A percentile compares a stretch with the other conserved stretches of the same genome.
Conservation (phyloP, 2,329 filamentous ascomycete genomes). For the Aspergillus fumigatus region DNA sequence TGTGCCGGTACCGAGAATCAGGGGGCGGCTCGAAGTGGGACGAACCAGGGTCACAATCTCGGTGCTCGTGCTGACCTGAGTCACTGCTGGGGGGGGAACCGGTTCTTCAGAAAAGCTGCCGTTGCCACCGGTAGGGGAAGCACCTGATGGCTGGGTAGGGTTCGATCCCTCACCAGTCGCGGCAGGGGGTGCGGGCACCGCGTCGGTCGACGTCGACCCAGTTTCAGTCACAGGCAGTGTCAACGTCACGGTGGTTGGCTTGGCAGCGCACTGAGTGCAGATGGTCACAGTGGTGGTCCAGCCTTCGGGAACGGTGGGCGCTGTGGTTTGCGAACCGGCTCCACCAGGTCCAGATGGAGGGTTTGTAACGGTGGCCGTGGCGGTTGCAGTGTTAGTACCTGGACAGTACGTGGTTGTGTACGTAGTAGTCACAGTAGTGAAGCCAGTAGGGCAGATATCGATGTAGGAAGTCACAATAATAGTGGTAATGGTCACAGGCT, state of each 20-base stretch:
- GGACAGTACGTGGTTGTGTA: conserved; percentile 37
- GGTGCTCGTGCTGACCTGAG: background rate
- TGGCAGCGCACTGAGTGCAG: conserved; percentile 36
- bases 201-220: conserved; percentile 5
- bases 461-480: conserved; percentile 39
- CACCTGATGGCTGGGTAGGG: background rate
- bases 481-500: conserved; percentile 29
- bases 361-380: conserved; percentile 22
- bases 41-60: background rate
- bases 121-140: background rate
- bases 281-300: conserved; percentile 40
- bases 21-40: conserved; percentile 5
- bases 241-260: conserved; percentile 36
- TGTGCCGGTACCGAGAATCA: conserved; percentile 2
- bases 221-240: conserved; percentile 21
- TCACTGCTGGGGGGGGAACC: background rate
- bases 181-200: conserved; percentile 2
- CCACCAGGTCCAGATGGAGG: conserved; percentile 14
- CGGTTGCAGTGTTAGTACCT: conserved; percentile 24
- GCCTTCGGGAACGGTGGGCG: conserved; percentile 28
- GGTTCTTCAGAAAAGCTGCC: conserved; percentile 1
- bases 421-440: conserved; percentile 38
- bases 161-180: background rate
- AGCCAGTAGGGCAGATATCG: conserved; percentile 41
- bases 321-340: conserved; percentile 12